Conservation (phyloP, 208 protist species). For the Sergeia podlipaevii region DNA sequence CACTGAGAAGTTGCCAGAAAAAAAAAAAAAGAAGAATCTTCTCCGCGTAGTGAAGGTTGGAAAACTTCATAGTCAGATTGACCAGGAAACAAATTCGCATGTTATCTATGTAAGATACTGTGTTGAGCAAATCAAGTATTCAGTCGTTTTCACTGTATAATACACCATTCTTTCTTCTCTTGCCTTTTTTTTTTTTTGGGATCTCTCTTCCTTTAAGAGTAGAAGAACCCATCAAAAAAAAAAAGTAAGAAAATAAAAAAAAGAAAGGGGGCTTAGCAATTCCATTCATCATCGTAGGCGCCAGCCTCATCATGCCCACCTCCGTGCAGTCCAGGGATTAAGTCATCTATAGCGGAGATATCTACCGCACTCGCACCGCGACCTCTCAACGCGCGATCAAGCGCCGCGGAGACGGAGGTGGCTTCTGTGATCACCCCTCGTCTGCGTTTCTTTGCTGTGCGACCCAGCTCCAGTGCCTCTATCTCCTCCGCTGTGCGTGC, state of each 20-base stretch:
- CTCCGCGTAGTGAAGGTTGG: too few relatives aligned
- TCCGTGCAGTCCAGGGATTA: slow-evolving; percentile 64
- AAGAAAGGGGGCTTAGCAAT: slow-evolving; percentile 10
- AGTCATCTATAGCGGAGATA: slow-evolving; percentile 72
- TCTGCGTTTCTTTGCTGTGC: slow-evolving; percentile 41
- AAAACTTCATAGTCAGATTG: too few relatives aligned
- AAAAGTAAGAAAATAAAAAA: not conserved
- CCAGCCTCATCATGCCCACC: slow-evolving; percentile 28
- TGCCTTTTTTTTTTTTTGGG: too few relatives aligned
- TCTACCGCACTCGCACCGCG: slow-evolving; percentile 57
- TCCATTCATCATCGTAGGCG: slow-evolving; percentile 54
- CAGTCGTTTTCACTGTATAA: too few relatives aligned
- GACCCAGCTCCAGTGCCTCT: slow-evolving; percentile 38
- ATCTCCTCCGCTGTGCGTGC: slow-evolving; percentile 74
- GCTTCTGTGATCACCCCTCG: slow-evolving; percentile 37
- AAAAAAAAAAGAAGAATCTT: too few relatives aligned
- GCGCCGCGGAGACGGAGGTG: slow-evolving; percentile 40
- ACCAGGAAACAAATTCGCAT: too few relatives aligned
- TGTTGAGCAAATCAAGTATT: too few relatives aligned
- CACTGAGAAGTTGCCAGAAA: too few relatives aligned
- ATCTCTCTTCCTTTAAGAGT: too few relatives aligned
- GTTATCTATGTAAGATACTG: too few relatives aligned
- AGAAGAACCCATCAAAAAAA: not conserved
- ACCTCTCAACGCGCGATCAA: slow-evolving; percentile 58
- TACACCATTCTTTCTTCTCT: too few relatives aligned